Conservation (phyloP, 768 basidiomycete species). For the Lactarius psammicola region DNA sequence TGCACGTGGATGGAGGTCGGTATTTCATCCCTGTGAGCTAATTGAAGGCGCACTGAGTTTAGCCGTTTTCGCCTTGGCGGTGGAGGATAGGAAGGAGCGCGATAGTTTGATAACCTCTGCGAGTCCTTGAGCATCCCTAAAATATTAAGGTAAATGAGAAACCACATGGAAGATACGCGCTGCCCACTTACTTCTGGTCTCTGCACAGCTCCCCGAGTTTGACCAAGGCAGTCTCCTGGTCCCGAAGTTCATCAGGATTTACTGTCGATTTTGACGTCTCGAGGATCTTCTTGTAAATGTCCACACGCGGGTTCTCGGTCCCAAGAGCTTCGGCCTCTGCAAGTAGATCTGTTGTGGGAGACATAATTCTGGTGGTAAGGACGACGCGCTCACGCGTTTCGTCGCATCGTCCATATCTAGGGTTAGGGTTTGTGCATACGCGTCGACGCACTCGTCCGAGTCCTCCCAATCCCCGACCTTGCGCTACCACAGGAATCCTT, state of each 20-base stretch:
- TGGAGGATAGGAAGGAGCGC: slow-evolving; percentile 82
- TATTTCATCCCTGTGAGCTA: background rate
- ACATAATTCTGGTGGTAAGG: slow-evolving; percentile 20
- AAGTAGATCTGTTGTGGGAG: slow-evolving; percentile 46
- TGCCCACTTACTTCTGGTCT: slow-evolving; percentile 66
- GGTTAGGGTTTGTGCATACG: slow-evolving; percentile 28
- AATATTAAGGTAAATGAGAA: slow-evolving; percentile 1
- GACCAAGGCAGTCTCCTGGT: slow-evolving; percentile 83
- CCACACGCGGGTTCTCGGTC: slow-evolving; percentile 60
- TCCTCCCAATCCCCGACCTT: slow-evolving; percentile 82
- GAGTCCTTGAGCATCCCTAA: slow-evolving; percentile 79
- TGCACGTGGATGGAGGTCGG: slow-evolving; percentile 34
- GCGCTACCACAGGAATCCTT: slow-evolving; percentile 77
- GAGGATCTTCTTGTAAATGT: slow-evolving; percentile 72
- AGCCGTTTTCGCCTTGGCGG: slow-evolving; percentile 95
- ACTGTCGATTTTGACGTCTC: slow-evolving; percentile 41
- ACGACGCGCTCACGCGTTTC: slow-evolving; percentile 27
- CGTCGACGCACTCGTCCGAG: slow-evolving; percentile 18
- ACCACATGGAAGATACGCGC: background rate
- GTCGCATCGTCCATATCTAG: background rate
- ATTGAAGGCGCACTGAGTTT: slow-evolving; percentile 66
- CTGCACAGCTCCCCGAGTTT: slow-evolving; percentile 86
- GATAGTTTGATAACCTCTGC: slow-evolving; percentile 85
- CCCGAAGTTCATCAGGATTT: slow-evolving; percentile 58
- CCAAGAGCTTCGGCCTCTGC: slow-evolving; percentile 53